These are phyloP conservation scores for Pulveroboletus sp. DNA, from an alignment of 768 basidiomycete species.

Conservation along the genomic window DNA sequence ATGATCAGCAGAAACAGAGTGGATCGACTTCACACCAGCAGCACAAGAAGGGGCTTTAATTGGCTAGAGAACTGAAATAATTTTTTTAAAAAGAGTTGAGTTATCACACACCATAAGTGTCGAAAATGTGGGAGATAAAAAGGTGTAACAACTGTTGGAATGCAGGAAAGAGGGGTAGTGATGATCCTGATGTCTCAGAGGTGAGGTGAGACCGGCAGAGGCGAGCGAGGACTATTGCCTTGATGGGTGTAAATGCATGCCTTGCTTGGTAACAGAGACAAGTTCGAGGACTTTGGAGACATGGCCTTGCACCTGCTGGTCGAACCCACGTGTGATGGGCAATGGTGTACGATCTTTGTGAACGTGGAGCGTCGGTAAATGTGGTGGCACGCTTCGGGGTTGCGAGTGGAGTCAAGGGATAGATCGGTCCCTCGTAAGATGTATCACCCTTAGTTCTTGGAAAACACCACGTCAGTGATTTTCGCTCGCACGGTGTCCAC, in stretches of 20 bases:
- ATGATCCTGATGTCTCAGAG: background rate
- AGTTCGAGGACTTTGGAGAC: background rate
- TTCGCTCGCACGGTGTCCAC: too few species aligned
- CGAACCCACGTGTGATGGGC: background rate
- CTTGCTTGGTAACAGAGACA: slow-evolving; percentile 3
- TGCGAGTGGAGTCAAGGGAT: slow-evolving; percentile 7
- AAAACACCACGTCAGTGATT: too few species aligned
- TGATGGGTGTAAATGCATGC: background rate
- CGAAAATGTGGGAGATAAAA: too few species aligned
- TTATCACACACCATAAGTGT: too few species aligned
- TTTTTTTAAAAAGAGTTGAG: too few species aligned
- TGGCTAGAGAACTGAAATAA: too few species aligned
- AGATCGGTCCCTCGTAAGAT: slow-evolving; percentile 6
- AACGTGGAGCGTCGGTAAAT: background rate
- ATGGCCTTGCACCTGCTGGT: background rate
- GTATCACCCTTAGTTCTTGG: too few species aligned
- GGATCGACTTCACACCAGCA: background rate
- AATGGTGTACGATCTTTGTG: background rate
- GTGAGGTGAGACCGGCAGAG: background rate
- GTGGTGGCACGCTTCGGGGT: background rate
- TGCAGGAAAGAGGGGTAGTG: background rate
- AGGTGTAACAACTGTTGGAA: slow-evolving; percentile 15
- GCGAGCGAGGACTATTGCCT: background rate
- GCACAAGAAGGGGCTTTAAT: too few species aligned
- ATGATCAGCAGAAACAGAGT: background rate